Conservation (phyloP, 495 filamentous ascomycete species). For the Daldinia loculata region DNA sequence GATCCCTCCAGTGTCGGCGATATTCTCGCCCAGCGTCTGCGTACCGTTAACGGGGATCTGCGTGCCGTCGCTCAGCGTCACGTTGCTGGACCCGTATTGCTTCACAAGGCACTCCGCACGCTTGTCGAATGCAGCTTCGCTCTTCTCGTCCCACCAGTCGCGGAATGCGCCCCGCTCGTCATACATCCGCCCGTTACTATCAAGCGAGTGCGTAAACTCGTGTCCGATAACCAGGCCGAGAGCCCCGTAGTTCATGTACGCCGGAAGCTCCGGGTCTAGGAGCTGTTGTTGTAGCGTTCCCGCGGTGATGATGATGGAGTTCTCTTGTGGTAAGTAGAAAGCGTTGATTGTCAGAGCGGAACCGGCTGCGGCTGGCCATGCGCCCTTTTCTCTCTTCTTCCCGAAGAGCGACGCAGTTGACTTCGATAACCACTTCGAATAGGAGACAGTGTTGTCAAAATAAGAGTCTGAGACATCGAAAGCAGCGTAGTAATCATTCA, state of each 20-base stretch:
- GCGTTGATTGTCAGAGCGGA: constrained; percentile 31
- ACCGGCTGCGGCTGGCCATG: constrained; percentile 51
- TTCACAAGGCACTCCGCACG: constrained; percentile 70
- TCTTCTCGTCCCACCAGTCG: constrained; percentile 71
- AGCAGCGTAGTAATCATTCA: constrained; percentile 63
- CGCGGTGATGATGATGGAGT: constrained; percentile 70
- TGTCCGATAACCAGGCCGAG: constrained; percentile 71
- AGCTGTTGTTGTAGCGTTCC: constrained; percentile 71
- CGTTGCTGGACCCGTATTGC: constrained; percentile 67
- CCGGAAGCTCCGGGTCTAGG: constrained; percentile 65
- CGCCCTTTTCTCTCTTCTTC: constrained; percentile 50
- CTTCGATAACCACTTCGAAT: constrained; percentile 18
- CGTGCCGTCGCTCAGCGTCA: constrained; percentile 55
- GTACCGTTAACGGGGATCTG: constrained; percentile 68
- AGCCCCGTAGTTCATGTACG: constrained; percentile 70
- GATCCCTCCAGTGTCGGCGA: constrained; percentile 72
- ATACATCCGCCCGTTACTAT: constrained; percentile 69
- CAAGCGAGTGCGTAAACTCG: constrained; percentile 74
- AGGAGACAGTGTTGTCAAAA: constrained; percentile 61
- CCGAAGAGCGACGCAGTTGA: constrained; percentile 6
- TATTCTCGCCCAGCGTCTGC: constrained; percentile 71
- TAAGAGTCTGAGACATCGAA: constrained; percentile 61
- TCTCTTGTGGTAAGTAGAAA: constrained; percentile 23
- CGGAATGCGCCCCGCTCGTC: constrained; percentile 68
- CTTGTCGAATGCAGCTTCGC: constrained; percentile 61